Evolutionary conservation across 2,329 filamentous ascomycete species (phyloP).

Genomic region (Neofusicoccum kwambonambiense): DNA sequence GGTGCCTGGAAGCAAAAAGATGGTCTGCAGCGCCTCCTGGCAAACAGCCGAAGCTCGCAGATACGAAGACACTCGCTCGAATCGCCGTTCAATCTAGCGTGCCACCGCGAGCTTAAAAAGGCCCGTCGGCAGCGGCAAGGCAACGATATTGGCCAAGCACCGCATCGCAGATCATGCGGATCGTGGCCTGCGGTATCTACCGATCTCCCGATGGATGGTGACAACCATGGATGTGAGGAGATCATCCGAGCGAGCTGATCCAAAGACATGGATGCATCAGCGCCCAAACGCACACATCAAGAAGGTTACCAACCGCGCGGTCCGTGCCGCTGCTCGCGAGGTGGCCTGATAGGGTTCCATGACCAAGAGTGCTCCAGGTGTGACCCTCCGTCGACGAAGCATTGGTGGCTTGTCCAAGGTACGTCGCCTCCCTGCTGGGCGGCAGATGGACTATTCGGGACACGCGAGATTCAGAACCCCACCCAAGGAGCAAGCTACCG

Average conservation of each 20-base stretch:
- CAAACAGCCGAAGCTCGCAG: conserved; percentile 4
- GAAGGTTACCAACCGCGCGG: conserved; percentile 15
- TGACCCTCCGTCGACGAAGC: conserved; percentile 11
- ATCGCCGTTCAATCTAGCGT: background rate
- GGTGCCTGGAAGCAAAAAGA: background rate
- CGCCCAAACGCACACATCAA: conserved; percentile 16
- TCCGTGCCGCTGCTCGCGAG: conserved; percentile 11
- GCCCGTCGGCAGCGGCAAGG: background rate
- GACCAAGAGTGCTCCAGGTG: conserved; percentile 10
- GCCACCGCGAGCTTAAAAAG: conserved; percentile 2
- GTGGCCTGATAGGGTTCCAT: conserved; percentile 19
- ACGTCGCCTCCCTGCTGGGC: conserved; percentile 6
- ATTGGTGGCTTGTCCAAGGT: conserved; percentile 17
- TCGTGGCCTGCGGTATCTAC: conserved; percentile 14
- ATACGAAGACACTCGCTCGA: conserved; percentile 6
- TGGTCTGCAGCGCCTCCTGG: conserved; percentile 5
- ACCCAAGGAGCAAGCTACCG: conserved; percentile 10
- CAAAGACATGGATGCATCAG: conserved; percentile 16
- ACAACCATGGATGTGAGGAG: background rate
- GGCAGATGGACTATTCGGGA: background rate
- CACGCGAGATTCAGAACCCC: conserved; percentile 14
- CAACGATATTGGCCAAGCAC: conserved; percentile 9
- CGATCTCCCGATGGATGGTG: conserved; percentile 12
- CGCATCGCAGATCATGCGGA: conserved; percentile 14
- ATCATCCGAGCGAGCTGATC: conserved; percentile 18